phyloP scores from a whole-genome alignment of 2,329 filamentous ascomycete genomes.

The Penicillium janthinellum region DNA sequence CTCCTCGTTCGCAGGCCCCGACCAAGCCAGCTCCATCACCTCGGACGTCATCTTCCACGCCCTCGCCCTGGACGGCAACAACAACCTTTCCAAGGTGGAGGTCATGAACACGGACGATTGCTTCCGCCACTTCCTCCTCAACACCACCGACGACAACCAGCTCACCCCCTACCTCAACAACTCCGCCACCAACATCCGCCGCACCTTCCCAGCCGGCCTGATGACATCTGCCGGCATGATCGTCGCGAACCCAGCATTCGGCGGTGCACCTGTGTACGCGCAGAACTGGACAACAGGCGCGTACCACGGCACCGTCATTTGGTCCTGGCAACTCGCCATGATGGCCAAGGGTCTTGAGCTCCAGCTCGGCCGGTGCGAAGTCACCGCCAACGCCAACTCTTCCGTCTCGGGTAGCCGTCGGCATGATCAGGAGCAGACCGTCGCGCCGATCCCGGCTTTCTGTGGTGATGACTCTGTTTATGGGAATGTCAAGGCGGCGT shows the following conservation, averaged over 20 bases:
- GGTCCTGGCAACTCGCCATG: conserved; percentile 67
- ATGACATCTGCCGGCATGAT: conserved; percentile 59
- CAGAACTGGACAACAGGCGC: conserved; percentile 58
- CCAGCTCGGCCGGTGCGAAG: conserved; percentile 58
- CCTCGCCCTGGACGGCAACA: conserved; percentile 57
- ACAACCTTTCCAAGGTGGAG: conserved; percentile 52
- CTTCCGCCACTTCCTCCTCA: conserved; percentile 65
- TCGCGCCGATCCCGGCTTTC: conserved; percentile 47
- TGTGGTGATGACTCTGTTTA: conserved; percentile 52
- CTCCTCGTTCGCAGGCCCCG: conserved; percentile 50
- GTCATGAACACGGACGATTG: conserved; percentile 67
- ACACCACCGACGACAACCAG: conserved; percentile 60
- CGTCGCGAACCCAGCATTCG: conserved; percentile 64
- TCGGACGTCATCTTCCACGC: conserved; percentile 57
- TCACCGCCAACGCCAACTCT: conserved; percentile 12
- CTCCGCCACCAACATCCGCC: conserved; percentile 59
- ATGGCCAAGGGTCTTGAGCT: conserved; percentile 62
- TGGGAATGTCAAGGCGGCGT: conserved; percentile 53
- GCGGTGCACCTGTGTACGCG: conserved; percentile 50
- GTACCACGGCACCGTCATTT: conserved; percentile 67
- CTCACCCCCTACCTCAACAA: conserved; percentile 60
- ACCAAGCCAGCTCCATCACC: conserved; percentile 47
- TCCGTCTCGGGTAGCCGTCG: background rate
- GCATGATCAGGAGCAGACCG: background rate
- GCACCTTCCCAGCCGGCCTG: conserved; percentile 61